These are phyloP conservation scores for Geopyxis carbonaria DNA, from an alignment of 495 filamentous ascomycete species.

Conservation along the genomic window DNA sequence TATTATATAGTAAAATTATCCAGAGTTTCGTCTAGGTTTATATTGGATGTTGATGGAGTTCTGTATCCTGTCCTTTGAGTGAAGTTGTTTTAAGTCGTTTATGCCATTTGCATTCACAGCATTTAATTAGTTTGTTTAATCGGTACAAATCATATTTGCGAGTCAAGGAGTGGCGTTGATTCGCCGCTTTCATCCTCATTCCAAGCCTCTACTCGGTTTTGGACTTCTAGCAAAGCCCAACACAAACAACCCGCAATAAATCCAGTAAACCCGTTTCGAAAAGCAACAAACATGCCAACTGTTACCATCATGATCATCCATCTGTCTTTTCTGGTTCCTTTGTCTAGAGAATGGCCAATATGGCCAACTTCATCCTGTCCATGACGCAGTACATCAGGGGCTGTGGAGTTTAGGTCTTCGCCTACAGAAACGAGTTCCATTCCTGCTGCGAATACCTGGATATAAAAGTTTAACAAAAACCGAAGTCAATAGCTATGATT, in stretches of 20 bases:
- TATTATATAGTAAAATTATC: no score
- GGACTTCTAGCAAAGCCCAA: slow-evolving; percentile 27
- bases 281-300: slow-evolving; percentile 61
- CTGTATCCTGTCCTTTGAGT: no score
- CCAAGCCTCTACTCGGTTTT: slow-evolving; percentile 23
- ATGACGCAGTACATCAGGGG: slow-evolving; percentile 38
- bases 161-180: slow-evolving; percentile 5
- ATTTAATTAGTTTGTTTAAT: no score
- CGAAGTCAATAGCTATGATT: neutral
- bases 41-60: no score
- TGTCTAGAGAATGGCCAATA: slow-evolving; percentile 26
- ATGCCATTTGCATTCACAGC: no score
- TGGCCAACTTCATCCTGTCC: neutral
- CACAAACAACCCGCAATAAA: slow-evolving; percentile 58
- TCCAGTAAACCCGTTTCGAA: slow-evolving; percentile 73
- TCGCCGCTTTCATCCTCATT: slow-evolving; percentile 5
- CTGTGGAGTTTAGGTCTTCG: slow-evolving; percentile 58
- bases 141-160: no score
- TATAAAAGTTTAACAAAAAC: neutral
- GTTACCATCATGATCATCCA: slow-evolving; percentile 85
- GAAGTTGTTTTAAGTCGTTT: no score
- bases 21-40: no score
- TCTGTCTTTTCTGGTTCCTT: slow-evolving; percentile 49
- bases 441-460: slow-evolving; percentile 54
- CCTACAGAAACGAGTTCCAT: slow-evolving; percentile 73